Conservation (phyloP, 164 flowering plant species). For the Stephania japonica region DNA sequence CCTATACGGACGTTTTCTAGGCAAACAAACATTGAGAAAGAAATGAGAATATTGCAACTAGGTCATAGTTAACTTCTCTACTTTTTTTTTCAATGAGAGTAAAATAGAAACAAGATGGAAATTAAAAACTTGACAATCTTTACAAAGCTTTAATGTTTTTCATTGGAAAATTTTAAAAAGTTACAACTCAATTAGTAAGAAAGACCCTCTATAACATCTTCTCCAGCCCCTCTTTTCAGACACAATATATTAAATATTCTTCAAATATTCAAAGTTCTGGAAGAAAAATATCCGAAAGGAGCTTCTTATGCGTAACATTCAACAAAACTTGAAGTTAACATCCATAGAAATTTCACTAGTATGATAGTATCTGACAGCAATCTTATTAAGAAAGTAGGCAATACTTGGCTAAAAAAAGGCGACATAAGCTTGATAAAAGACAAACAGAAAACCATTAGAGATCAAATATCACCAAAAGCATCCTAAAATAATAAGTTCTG, state of each 20-base stretch:
- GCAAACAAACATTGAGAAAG: too few species aligned
- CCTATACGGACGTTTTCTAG: too few species aligned
- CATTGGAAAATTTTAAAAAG: too few species aligned
- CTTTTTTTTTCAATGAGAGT: too few species aligned
- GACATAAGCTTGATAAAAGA: background rate
- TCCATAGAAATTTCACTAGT: background rate
- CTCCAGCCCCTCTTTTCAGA: background rate
- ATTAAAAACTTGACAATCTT: background rate
- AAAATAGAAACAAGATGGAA: background rate
- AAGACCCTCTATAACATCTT: background rate
- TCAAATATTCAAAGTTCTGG: background rate
- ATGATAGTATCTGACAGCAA: background rate
- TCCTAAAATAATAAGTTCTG: too few species aligned
- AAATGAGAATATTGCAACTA: too few species aligned
- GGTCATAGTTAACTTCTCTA: too few species aligned
- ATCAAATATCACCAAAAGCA: background rate
- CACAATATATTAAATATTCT: background rate
- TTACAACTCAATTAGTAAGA: too few species aligned
- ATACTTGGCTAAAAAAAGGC: background rate
- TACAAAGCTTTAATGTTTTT: background rate
- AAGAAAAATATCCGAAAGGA: background rate
- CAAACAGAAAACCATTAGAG: background rate
- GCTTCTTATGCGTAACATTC: background rate
- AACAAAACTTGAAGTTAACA: background rate
- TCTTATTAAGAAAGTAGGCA: background rate